Conservation (phyloP, 2,329 filamentous ascomycete genomes). For the Arthrobotrys iridis region DNA sequence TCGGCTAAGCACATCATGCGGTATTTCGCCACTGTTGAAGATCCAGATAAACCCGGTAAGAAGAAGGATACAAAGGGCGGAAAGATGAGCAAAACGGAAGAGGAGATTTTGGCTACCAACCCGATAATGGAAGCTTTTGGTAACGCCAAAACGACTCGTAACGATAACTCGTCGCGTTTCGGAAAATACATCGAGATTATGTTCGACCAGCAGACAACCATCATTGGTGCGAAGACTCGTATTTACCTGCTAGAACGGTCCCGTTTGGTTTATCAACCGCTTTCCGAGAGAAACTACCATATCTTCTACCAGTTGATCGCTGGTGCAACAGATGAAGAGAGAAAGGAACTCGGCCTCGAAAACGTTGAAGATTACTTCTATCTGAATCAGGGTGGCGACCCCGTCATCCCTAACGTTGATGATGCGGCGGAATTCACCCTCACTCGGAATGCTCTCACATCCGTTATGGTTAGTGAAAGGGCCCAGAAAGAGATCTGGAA, state of each 20-base stretch:
- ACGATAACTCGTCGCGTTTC: constrained; percentile 98
- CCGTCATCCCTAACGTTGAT: constrained; percentile 91
- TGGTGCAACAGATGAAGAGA: constrained; percentile 85
- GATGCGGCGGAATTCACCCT: constrained; percentile 93
- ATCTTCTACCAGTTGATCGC: constrained; percentile 98
- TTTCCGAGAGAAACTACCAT: constrained; percentile 98
- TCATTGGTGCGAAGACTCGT: constrained; percentile 96
- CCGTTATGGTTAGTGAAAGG: constrained; percentile 80
- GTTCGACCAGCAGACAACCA: constrained; percentile 94
- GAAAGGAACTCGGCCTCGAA: constrained; percentile 79
- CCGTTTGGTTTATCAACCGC: constrained; percentile 92
- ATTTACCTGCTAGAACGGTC: constrained; percentile 96
- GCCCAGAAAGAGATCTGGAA: constrained; percentile 89
- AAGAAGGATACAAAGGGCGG: constrained; percentile 75
- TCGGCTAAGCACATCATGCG: constrained; percentile 99
- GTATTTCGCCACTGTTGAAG: constrained; percentile 97
- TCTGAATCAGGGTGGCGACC: constrained; percentile 91
- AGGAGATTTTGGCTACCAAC: constrained; percentile 97
- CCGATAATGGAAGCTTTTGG: constrained; percentile 99
- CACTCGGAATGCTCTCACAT: constrained; percentile 83
- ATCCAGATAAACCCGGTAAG: constrained; percentile 83
- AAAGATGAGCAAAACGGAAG: constrained; percentile 95
- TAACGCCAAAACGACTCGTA: constrained; percentile 99
- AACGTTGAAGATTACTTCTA: constrained; percentile 93
- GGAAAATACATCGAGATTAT: constrained; percentile 99